Evolutionary conservation across 805 yeast species (phyloP).

Genomic region (Kazachstania viticola): DNA sequence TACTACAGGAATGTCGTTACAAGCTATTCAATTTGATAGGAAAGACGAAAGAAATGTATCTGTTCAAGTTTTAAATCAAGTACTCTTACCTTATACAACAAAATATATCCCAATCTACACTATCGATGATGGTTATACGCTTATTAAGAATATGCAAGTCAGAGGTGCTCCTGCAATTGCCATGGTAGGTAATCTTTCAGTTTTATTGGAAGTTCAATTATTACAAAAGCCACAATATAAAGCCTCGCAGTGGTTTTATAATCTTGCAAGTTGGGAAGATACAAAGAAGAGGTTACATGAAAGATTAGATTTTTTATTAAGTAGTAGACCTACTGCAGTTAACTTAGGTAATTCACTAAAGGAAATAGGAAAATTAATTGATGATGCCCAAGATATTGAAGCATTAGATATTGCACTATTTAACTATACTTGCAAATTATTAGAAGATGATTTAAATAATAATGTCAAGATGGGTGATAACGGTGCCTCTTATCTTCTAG

Average conservation of each 20-base stretch:
- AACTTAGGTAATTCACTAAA: constrained; percentile 63
- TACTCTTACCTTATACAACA: constrained; percentile 69
- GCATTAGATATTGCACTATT: constrained; percentile 25
- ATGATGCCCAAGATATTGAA: constrained; percentile 18
- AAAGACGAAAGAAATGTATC: constrained; percentile 21
- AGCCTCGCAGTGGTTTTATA: constrained; percentile 23
- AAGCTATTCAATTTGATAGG: constrained; percentile 60
- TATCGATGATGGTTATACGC: constrained; percentile 67
- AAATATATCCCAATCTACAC: constrained; percentile 49
- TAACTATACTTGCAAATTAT: constrained; percentile 41
- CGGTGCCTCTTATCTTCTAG: constrained; percentile 60
- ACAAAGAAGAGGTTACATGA: constrained; percentile 31
- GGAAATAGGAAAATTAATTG: constrained; percentile 26
- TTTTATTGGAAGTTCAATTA: constrained; percentile 55
- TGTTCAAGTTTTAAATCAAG: constrained; percentile 67
- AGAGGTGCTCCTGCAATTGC: constrained; percentile 99
- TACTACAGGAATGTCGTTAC: constrained; percentile 32
- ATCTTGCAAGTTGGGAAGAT: constrained; percentile 19
- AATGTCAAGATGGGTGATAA: constrained; percentile 69
- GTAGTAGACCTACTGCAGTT: constrained; percentile 92
- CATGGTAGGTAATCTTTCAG: constrained; percentile 78
- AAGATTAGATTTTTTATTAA: constrained; percentile 53
- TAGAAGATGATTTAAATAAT: constrained; percentile 67
- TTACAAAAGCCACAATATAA: constrained; percentile 18
- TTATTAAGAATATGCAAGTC: constrained; percentile 86